Evolutionary conservation across 371 early-diverging fungal genomes (phyloP).

Genomic region (Gilbertella persicaria): DNA sequence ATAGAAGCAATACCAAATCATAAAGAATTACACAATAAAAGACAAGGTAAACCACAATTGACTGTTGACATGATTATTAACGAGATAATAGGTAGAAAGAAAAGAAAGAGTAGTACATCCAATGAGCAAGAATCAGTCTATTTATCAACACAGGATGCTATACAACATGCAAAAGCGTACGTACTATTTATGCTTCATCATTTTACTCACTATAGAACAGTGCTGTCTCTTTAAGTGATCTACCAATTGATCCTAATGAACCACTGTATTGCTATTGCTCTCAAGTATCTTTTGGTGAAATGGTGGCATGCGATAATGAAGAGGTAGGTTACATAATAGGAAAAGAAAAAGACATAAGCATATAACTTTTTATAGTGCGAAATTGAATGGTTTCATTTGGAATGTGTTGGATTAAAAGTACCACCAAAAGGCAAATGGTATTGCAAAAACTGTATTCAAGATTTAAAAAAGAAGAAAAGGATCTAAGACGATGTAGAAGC

Average conservation of each 20-base stretch:
- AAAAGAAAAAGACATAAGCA: no score
- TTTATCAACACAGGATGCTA: slow-evolving; percentile 34
- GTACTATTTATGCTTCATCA: neutral
- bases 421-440: slow-evolving; percentile 92
- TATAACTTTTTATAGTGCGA: slow-evolving; percentile 74
- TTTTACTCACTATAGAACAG: slow-evolving; percentile 9
- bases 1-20: neutral
- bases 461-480: slow-evolving; percentile 55
- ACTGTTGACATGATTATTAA: neutral
- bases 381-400: slow-evolving; percentile 95
- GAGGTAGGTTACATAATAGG: no score
- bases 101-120: slow-evolving; percentile 6
- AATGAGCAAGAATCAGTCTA: slow-evolving; percentile 9
- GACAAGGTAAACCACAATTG: neutral
- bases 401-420: slow-evolving; percentile 83
- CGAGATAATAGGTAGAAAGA: neutral
- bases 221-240: slow-evolving; percentile 55
- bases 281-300: slow-evolving; percentile 95
- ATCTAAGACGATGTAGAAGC: slow-evolving; percentile 8
- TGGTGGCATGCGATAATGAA: slow-evolving; percentile 96
- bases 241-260: slow-evolving; percentile 94
- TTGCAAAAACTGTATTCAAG: slow-evolving; percentile 73
- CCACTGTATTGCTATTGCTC: slow-evolving; percentile 93
- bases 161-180: slow-evolving; percentile 45
- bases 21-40: neutral